Evolutionary conservation across 768 basidiomycete species (phyloP).

Genomic region (Lentinus brumalis): DNA sequence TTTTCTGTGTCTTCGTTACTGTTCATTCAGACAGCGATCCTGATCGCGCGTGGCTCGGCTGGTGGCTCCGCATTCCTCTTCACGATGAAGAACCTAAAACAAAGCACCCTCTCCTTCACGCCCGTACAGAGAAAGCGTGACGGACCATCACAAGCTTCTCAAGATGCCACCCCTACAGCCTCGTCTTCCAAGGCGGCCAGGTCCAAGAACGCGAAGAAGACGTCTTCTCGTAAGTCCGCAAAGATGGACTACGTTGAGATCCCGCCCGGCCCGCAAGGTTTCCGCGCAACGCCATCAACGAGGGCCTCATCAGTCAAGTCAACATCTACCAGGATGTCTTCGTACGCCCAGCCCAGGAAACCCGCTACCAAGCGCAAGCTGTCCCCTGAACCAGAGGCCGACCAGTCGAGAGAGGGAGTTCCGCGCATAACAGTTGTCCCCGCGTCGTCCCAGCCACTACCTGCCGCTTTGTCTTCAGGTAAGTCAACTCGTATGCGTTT

Average conservation of each 20-base stretch:
- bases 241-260: constrained; percentile 27
- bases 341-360: neutral
- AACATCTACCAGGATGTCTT: neutral
- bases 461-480: neutral
- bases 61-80: neutral
- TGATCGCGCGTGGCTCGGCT: too few species aligned
- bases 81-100: constrained; percentile 14
- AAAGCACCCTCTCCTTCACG: constrained; percentile 24
- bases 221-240: constrained; percentile 20
- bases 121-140: constrained; percentile 19
- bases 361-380: constrained; percentile 9
- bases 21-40: neutral
- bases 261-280: constrained; percentile 25
- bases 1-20: neutral
- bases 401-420: neutral
- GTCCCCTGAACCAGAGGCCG: neutral
- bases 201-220: constrained; percentile 8
- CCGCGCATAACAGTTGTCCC: neutral
- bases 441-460: neutral
- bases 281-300: neutral
- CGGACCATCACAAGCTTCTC: neutral
- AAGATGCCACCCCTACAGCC: constrained; percentile 10
- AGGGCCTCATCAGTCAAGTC: neutral
- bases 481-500: neutral
- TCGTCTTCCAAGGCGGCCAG: constrained; percentile 1